Evolutionary conservation across 495 filamentous ascomycete genomes (phyloP).

Genomic region (Monascus purpureus): DNA sequence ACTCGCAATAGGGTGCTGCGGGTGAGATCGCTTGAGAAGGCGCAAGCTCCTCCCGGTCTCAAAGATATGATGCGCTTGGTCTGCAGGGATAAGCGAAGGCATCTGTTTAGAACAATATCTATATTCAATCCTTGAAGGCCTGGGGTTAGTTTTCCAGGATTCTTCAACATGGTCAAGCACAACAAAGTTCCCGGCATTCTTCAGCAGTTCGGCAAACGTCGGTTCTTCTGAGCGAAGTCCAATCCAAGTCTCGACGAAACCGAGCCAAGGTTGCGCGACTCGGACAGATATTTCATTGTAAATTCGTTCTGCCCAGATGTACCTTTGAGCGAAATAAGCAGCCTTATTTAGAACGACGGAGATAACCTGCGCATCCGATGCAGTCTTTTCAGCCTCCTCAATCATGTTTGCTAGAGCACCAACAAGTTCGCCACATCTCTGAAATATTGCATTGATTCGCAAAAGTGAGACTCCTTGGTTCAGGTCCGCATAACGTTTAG

Average conservation of each 20-base stretch:
- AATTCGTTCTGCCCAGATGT: slow-evolving; percentile 45
- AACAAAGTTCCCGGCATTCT: slow-evolving; percentile 42
- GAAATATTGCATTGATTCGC: slow-evolving; percentile 54
- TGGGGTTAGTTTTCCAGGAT: slow-evolving; percentile 38
- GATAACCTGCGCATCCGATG: slow-evolving; percentile 54
- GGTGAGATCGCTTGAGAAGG: slow-evolving; percentile 56
- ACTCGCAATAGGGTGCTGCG: slow-evolving; percentile 60
- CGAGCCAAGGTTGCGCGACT: slow-evolving; percentile 53
- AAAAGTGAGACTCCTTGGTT: slow-evolving; percentile 28
- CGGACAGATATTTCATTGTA: slow-evolving; percentile 51
- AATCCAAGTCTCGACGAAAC: slow-evolving; percentile 61
- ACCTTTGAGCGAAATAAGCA: slow-evolving; percentile 47
- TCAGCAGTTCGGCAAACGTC: slow-evolving; percentile 25
- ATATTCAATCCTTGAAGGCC: slow-evolving; percentile 41
- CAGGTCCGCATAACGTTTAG: slow-evolving; percentile 5
- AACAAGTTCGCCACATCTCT: slow-evolving; percentile 47
- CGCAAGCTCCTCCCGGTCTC: slow-evolving; percentile 68
- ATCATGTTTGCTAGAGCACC: slow-evolving; percentile 47
- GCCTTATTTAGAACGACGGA: slow-evolving; percentile 51
- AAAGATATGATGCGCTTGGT: slow-evolving; percentile 51
- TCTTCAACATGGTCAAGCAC: slow-evolving; percentile 37
- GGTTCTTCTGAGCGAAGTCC: slow-evolving; percentile 48
- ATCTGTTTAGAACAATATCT: slow-evolving; percentile 44
- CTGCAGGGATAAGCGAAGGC: slow-evolving; percentile 51
- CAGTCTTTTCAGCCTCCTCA: slow-evolving; percentile 32